Evolutionary conservation across 768 basidiomycete genomes (phyloP).

Genomic region (Hortiboletus campestris): DNA sequence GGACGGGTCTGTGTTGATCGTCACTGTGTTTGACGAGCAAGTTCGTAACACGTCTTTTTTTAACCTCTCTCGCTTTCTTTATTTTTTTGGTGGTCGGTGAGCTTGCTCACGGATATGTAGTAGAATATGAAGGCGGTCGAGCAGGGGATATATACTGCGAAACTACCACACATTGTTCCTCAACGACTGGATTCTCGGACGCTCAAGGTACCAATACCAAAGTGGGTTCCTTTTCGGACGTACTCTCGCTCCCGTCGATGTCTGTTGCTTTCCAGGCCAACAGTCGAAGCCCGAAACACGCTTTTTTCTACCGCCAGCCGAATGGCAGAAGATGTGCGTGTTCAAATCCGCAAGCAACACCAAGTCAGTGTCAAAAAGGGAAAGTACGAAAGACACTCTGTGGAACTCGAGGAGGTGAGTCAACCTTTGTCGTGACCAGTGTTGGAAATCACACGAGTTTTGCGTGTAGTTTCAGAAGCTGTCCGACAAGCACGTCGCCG

Average conservation of each 20-base stretch:
- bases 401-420: conserved; percentile 62
- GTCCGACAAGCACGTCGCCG: conserved; percentile 55
- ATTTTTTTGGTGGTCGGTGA: neutral
- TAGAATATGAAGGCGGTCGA: conserved; percentile 79
- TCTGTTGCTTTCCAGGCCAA: conserved; percentile 50
- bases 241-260: neutral
- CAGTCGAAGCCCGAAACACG: conserved; percentile 64
- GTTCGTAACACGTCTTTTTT: conserved; percentile 41
- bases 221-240: conserved; percentile 40
- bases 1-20: conserved; percentile 69
- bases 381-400: conserved; percentile 64
- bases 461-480: conserved; percentile 69
- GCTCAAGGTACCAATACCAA: conserved; percentile 77
- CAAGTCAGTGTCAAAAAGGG: conserved; percentile 65
- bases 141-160: conserved; percentile 71
- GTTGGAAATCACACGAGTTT: neutral
- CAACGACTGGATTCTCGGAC: conserved; percentile 70
- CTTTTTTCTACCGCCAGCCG: conserved; percentile 55
- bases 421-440: neutral
- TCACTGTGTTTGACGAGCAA: conserved; percentile 77
- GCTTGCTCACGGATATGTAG: conserved; percentile 28
- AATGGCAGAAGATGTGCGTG: conserved; percentile 71
- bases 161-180: conserved; percentile 68
- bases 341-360: conserved; percentile 72
- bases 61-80: conserved; percentile 2